Percentiles rank a stretch among this genome's conserved stretches.
Evolutionary conservation across 192 early-diverging fungal species (phyloP).

Genomic region (Geranomyces michiganensis): DNA sequence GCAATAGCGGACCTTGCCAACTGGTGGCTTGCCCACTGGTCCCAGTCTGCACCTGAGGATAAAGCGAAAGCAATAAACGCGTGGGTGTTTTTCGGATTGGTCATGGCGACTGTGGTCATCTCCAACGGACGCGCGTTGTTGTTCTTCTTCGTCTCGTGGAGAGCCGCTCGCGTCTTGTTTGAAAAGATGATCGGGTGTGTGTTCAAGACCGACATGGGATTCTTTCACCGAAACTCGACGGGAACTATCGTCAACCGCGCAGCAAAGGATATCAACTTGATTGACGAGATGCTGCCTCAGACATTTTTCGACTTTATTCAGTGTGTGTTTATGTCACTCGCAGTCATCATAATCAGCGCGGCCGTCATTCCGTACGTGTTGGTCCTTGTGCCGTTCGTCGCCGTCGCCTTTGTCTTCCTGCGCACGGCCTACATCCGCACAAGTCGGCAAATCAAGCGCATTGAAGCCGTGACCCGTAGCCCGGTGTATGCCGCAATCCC

Average conservation of each 20-base stretch:
- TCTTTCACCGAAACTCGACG: conserved; percentile 64
- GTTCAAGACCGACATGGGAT: conserved; percentile 54
- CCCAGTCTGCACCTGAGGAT: conserved; percentile 30
- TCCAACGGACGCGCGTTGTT: conserved; percentile 50
- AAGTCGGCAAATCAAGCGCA: conserved; percentile 69
- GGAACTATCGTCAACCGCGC: conserved; percentile 52
- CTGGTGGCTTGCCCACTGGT: conserved; percentile 63
- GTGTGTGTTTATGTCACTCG: conserved; percentile 64
- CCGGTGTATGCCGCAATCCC: conserved; percentile 64
- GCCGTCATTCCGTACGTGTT: conserved; percentile 68
- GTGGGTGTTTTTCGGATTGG: conserved; percentile 45
- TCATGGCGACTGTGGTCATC: conserved; percentile 50
- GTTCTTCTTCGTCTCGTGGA: conserved; percentile 59
- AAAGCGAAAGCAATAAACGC: conserved; percentile 47
- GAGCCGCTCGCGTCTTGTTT: conserved; percentile 41
- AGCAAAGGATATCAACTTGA: conserved; percentile 59
- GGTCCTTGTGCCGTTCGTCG: conserved; percentile 50
- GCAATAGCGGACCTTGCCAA: conserved; percentile 40
- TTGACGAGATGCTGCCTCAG: conserved; percentile 63
- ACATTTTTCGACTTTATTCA: conserved; percentile 62
- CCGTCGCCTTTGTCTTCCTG: conserved; percentile 52
- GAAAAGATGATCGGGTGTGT: conserved; percentile 45
- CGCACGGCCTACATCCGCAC: conserved; percentile 57
- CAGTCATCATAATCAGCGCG: conserved; percentile 63
- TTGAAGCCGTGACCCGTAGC: conserved; percentile 68